Evolutionary conservation across 2,329 filamentous ascomycete genomes (phyloP), one percentile per base, ranked within the genome.

Genomic region (Fusarium secorum): DNA sequence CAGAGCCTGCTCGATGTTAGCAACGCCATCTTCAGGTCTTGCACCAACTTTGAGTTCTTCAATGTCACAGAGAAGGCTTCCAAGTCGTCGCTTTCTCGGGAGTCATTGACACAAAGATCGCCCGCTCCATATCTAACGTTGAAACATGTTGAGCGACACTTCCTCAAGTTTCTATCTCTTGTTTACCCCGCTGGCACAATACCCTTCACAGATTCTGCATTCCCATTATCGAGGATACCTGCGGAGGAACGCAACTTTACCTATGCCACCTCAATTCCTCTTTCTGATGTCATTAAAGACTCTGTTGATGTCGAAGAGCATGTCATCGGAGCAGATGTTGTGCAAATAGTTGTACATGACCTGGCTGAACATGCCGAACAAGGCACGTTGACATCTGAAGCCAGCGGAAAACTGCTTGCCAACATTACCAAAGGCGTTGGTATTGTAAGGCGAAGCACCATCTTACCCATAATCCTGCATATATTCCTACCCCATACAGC

Each of bases 1-100:
- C 82, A 84, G 45, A 87, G 87, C 48, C 83, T 93, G 11, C 79
- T 93, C 30, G 83, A 85, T 22, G 85, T 86, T 18, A 88, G 86
- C 69, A 85, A 83, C 26, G 81, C 85, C 4, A 85, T 91, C 20
- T 89, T 92, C 72, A 85, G 90, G 52, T 85, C 84, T 4, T 93
- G 90, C 76, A 90, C 90, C 15, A 94, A 93, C 72, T 87, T 91
- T 68, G 92, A 94, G 75, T 95, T 93, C 78, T 93, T 90, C 82
- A 94, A 94, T 72, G 82, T 92, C 20, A 90, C 90, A 4, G 91
- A 93, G 75, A 83, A 81, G 22, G 77, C 77, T 9, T 76, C 80
- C 45, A 76, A 72, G 71, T 75, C 71, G 30, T 60, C 56, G 6
- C 30, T 68, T 44, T 28, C 64, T 17, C 66, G 69, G 1, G 48